A percentile compares a stretch with the other conserved stretches of the same genome.
These are phyloP conservation scores for Neurospora cerealis DNA, from an alignment of 495 filamentous ascomycete species.

Conservation along the genomic window DNA sequence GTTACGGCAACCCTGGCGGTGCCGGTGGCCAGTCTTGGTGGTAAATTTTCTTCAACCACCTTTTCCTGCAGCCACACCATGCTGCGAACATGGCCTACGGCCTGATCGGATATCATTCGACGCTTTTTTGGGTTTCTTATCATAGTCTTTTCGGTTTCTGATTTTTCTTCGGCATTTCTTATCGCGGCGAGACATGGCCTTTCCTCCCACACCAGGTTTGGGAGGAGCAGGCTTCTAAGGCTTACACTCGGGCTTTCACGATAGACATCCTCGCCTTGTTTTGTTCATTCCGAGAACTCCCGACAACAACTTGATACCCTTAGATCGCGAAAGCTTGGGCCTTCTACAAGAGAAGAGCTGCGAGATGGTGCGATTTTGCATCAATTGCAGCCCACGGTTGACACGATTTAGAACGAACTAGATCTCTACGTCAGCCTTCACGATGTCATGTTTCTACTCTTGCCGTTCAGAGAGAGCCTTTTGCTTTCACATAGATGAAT, in stretches of 20 bases:
- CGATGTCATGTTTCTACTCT: conserved; percentile 31
- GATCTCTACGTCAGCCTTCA: conserved; percentile 24
- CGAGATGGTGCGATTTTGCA: conserved; percentile 16
- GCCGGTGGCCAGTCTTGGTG: conserved; percentile 84
- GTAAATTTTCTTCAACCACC: conserved; percentile 42
- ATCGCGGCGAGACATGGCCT: conserved; percentile 25
- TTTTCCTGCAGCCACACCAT: conserved; percentile 7
- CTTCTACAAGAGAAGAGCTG: conserved; percentile 16
- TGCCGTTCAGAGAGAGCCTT: conserved; percentile 30
- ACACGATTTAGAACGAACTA: conserved; percentile 20
- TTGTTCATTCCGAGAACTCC: conserved; percentile 16
- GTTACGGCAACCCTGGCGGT: conserved; percentile 70
- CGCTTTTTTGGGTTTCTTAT: conserved; percentile 10
- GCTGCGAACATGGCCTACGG: neutral
- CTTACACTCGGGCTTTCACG: conserved; percentile 19
- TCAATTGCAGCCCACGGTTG: conserved; percentile 18
- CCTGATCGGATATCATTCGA: neutral
- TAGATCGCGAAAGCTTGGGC: conserved; percentile 25
- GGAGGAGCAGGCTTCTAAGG: conserved; percentile 17
- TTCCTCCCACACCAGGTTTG: conserved; percentile 9
- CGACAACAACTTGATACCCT: conserved; percentile 33
- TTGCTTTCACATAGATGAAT: conserved; percentile 31
- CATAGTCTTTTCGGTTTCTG: neutral
- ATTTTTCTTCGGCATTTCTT: conserved; percentile 10
- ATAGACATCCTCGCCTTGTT: conserved; percentile 18